Conservation (phyloP, 1,139 yeast genomes). For the Torulaspora globosa region DNA sequence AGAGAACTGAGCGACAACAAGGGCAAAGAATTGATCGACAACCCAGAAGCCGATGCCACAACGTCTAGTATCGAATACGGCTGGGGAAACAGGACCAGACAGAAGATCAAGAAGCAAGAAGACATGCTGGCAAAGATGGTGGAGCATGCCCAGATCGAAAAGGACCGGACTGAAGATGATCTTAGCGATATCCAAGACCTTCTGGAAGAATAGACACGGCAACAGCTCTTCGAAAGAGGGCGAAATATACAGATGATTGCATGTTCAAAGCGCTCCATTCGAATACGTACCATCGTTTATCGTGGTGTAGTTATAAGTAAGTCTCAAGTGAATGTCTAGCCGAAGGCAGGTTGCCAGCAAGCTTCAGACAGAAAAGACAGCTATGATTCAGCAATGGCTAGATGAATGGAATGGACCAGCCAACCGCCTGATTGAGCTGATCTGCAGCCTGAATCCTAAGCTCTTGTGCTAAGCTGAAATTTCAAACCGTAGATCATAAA, state of each 20-base stretch:
- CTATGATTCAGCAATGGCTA: no score
- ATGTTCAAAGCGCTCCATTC: not conserved
- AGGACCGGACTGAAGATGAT: conserved; percentile 50
- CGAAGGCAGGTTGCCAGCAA: not conserved
- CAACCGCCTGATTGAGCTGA: not conserved
- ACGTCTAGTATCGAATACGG: conserved; percentile 49
- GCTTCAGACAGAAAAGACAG: not conserved
- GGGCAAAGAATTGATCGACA: conserved; percentile 42
- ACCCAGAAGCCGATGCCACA: conserved; percentile 37
- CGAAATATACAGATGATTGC: not conserved
- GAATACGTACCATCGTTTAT: not conserved
- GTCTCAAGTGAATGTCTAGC: not conserved
- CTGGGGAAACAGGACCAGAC: conserved; percentile 74
- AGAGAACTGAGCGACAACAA: conserved; percentile 37
- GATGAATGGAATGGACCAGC: not conserved
- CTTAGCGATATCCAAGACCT: conserved; percentile 62
- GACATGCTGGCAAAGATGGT: conserved; percentile 48
- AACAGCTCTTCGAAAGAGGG: not conserved
- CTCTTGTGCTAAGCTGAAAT: not conserved
- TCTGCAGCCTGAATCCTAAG: not conserved
- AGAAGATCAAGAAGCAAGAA: conserved; percentile 52
- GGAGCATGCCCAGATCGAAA: conserved; percentile 42
- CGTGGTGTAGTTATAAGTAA: not conserved
- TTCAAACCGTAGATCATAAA: not conserved
- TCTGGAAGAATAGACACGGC: conserved; percentile 46